Evolutionary conservation across 495 filamentous ascomycete species (phyloP).

Genomic region (Terfezia claveryi): DNA sequence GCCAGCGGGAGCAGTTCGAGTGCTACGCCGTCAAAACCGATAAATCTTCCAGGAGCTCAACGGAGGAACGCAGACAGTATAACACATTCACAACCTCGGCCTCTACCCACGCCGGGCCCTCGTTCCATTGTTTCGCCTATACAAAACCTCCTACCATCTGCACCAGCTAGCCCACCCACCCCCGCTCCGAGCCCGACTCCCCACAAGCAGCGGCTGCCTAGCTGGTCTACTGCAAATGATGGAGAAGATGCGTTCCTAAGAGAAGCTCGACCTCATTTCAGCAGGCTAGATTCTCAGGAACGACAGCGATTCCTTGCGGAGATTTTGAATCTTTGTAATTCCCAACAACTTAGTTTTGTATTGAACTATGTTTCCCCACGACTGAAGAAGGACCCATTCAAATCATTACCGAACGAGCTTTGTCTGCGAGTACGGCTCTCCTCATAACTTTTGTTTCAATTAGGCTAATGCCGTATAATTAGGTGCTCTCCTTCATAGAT

Average conservation of each 20-base stretch:
- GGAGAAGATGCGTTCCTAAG: slow-evolving; percentile 18
- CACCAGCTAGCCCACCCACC: slow-evolving; percentile 19
- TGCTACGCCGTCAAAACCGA: not conserved
- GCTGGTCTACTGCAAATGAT: slow-evolving; percentile 18
- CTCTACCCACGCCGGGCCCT: slow-evolving; percentile 16
- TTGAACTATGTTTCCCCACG: slow-evolving; percentile 78
- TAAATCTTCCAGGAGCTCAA: not conserved
- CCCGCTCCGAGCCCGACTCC: slow-evolving; percentile 19
- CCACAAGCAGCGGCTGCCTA: slow-evolving; percentile 18
- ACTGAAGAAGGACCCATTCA: slow-evolving; percentile 89
- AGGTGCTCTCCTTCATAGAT: slow-evolving; percentile 62
- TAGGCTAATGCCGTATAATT: not conserved
- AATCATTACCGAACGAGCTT: slow-evolving; percentile 68
- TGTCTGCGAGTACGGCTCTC: slow-evolving; percentile 49
- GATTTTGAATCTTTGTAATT: slow-evolving; percentile 76
- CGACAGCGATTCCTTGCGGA: slow-evolving; percentile 49
- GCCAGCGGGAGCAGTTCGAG: not conserved
- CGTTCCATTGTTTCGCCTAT: slow-evolving; percentile 18
- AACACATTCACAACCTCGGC: slow-evolving; percentile 10
- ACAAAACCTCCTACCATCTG: slow-evolving; percentile 18
- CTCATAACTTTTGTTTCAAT: not conserved
- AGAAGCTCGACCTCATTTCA: slow-evolving; percentile 19
- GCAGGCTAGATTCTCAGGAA: slow-evolving; percentile 22
- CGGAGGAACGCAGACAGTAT: not conserved
- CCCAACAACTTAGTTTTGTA: slow-evolving; percentile 82